phyloP scores from a whole-genome alignment of 1,139 yeast species.

The Debaryomyces robertsiae region DNA sequence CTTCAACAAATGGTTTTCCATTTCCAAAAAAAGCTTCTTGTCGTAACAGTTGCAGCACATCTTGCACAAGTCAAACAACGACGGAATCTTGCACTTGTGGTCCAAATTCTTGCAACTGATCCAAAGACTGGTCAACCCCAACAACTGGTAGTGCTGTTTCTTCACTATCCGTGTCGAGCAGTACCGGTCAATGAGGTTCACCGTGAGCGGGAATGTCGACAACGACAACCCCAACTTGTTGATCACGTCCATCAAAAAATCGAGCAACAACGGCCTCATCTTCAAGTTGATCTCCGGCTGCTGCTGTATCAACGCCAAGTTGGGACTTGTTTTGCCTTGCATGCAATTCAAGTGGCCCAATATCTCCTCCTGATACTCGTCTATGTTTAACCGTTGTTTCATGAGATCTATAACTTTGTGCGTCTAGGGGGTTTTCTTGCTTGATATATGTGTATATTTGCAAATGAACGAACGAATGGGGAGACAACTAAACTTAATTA shows the following conservation, averaged over 20 bases:
- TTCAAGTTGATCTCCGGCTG: constrained; percentile 54
- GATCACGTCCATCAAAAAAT: constrained; percentile 56
- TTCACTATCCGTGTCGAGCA: constrained; percentile 52
- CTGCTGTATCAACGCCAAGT: constrained; percentile 45
- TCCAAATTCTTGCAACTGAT: constrained; percentile 72
- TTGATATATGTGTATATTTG: background rate
- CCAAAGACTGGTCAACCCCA: constrained; percentile 76
- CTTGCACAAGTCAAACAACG: constrained; percentile 54
- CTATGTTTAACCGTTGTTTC: constrained; percentile 17
- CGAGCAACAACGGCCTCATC: constrained; percentile 54
- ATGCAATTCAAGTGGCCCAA: constrained; percentile 38
- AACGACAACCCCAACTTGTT: constrained; percentile 50
- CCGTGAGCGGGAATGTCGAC: constrained; percentile 57
- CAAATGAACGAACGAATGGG: constrained; percentile 6
- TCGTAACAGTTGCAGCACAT: constrained; percentile 68
- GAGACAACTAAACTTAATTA: constrained; percentile 8
- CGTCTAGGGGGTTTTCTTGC: background rate
- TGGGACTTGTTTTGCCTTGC: constrained; percentile 40
- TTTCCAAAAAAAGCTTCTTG: constrained; percentile 60
- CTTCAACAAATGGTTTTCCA: constrained; percentile 69
- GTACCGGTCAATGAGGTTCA: constrained; percentile 55
- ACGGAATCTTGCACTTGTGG: constrained; percentile 65
- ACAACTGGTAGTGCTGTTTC: constrained; percentile 61
- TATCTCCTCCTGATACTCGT: constrained; percentile 47
- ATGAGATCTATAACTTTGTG: constrained; percentile 1